Evolutionary conservation across 2,329 filamentous ascomycete genomes (phyloP).

Genomic region (Claviceps purpurea): DNA sequence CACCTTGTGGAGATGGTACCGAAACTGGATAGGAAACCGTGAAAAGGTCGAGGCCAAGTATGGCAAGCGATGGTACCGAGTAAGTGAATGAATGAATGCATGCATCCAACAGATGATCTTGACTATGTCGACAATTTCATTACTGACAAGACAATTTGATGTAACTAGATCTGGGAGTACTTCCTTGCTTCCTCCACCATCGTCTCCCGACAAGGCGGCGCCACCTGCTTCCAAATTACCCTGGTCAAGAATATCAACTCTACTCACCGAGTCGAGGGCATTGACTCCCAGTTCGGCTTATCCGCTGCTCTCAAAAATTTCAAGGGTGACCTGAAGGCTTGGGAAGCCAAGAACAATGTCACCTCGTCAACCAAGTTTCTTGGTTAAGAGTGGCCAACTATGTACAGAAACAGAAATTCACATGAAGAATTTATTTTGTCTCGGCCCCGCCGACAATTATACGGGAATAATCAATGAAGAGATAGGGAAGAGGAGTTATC

Average conservation of each 20-base stretch:
- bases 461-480: not conserved
- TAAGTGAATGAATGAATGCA: conserved; percentile 30
- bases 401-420: not conserved
- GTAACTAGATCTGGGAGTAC: conserved; percentile 69
- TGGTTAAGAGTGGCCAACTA: conserved; percentile 4
- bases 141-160: not conserved
- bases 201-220: conserved; percentile 69
- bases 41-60: conserved; percentile 94
- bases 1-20: conserved; percentile 95
- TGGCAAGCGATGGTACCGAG: conserved; percentile 87
- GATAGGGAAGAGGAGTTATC: not conserved
- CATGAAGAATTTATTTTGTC: not conserved
- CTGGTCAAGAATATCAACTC: conserved; percentile 90
- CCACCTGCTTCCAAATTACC: conserved; percentile 80
- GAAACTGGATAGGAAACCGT: conserved; percentile 91
- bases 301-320: conserved; percentile 40
- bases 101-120: not conserved
- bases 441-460: not conserved
- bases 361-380: conserved; percentile 18
- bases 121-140: not conserved
- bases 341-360: conserved; percentile 25
- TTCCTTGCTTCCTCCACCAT: conserved; percentile 84
- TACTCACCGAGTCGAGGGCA: conserved; percentile 69
- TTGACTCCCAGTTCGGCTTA: conserved; percentile 57
- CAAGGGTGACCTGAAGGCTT: conserved; percentile 20